These are phyloP conservation scores for Closterium sp. DNA, from an alignment of 139 green algal genomes.

Conservation along the genomic window DNA sequence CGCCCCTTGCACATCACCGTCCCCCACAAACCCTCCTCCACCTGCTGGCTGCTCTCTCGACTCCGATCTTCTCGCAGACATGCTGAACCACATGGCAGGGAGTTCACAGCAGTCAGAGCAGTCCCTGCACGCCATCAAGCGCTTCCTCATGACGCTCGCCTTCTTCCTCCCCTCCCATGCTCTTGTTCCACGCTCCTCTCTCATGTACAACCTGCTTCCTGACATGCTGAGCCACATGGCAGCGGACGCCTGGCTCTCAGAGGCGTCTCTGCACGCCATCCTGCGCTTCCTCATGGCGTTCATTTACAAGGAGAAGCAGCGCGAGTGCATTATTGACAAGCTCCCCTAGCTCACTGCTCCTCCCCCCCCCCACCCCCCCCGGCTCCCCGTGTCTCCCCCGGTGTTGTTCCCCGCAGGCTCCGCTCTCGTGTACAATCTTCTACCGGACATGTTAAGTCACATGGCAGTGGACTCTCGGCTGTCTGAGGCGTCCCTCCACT, in stretches of 20 bases:
- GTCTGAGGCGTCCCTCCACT: background rate
- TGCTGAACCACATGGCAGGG: conserved; percentile 69
- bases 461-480: background rate
- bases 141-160: background rate
- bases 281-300: conserved; percentile 69
- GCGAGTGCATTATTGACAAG: background rate
- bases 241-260: background rate
- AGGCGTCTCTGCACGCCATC: conserved; percentile 43
- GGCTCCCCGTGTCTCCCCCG: background rate
- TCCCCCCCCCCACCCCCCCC: background rate
- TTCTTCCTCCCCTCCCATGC: background rate
- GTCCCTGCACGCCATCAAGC: background rate
- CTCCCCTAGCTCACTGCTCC: background rate
- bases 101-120: background rate
- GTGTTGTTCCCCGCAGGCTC: background rate
- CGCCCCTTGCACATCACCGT: background rate
- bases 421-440: background rate
- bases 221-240: conserved; percentile 81
- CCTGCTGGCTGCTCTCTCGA: conserved; percentile 68
- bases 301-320: conserved; percentile 68
- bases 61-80: conserved; percentile 92
- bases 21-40: background rate
- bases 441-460: background rate
- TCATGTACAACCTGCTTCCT: conserved; percentile 91
- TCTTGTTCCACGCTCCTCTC: conserved; percentile 56